Evolutionary conservation across 2,329 filamentous ascomycete genomes (phyloP), one percentile per base, ranked within the genome.

Genomic region (Pseudogymnoascus sp.): DNA sequence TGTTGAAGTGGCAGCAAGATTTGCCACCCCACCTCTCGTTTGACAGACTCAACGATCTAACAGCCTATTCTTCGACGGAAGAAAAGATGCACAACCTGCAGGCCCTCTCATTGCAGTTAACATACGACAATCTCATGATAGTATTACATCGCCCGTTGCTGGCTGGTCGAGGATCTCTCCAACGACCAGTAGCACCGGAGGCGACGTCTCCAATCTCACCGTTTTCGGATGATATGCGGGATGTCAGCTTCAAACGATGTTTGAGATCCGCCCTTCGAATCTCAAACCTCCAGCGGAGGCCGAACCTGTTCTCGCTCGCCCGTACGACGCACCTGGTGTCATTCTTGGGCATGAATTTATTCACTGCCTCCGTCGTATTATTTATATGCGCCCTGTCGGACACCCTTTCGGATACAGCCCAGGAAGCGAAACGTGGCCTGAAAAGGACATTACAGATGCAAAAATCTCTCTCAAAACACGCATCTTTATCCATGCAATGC

Each of bases 321-420:
- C 75, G 72, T 0, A 74, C 77, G 15, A 78, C 74, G n/a, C 77
- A 79, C 65, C 70, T 78, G 4, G 75, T 77, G 5, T 74, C 77
- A 5, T 79, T 79, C 63, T 68, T 79, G 17, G 78, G 75, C 2
- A 78, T 79, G 65, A 79, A 79, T 62, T 65, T 79, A 10, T 79
- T 79, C 70, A 78, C 78, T 59, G 75, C 77, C 0, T 75, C 77
- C 6, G 75, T 79, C 26, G 77, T 79, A 11, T 70, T 80, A 61
- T 74, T 76, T 23, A 72, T 79, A 1, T 71, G 76, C 40, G 76
- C 78, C 1, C 69, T 79, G 2, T 76, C 76, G 1, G 74, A 78
- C 31, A 76, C 76, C 0, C 72, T 80, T 0, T 77, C 76, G 0
- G 74, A 78, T 60, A 69, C 71, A 28, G 77, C 78, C 1, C 78